A percentile compares a stretch with the other conserved stretches of the same genome.
These are phyloP conservation scores for Pseudocercospora crystallina DNA, from an alignment of 2,329 filamentous ascomycete genomes.

Conservation along the genomic window DNA sequence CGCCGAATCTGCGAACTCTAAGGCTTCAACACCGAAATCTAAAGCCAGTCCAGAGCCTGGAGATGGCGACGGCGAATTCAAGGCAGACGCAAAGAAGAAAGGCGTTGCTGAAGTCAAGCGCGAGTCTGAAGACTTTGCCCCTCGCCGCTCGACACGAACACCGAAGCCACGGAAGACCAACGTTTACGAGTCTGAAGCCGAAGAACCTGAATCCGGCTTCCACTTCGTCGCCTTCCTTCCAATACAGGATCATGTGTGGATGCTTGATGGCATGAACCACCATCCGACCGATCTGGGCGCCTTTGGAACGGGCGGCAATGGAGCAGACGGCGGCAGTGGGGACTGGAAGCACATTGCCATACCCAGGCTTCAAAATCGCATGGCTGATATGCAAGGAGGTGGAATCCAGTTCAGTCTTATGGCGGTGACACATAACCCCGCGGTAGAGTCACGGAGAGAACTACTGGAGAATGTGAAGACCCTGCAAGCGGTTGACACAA, in stretches of 20 bases:
- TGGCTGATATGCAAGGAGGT: constrained; percentile 64
- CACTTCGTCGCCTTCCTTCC: constrained; percentile 92
- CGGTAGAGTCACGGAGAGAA: constrained; percentile 48
- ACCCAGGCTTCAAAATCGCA: constrained; percentile 65
- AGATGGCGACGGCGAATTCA: constrained; percentile 9
- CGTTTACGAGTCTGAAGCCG: constrained; percentile 43
- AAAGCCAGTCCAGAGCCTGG: constrained; percentile 8
- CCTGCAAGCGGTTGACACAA: constrained; percentile 42
- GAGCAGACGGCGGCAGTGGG: constrained; percentile 40
- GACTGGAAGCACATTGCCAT: constrained; percentile 69
- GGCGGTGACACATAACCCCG: constrained; percentile 68
- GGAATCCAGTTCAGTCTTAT: constrained; percentile 75
- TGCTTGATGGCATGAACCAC: constrained; percentile 78
- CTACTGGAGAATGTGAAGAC: constrained; percentile 47
- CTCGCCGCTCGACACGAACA: constrained; percentile 29
- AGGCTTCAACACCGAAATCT: neutral
- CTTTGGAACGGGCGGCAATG: constrained; percentile 33
- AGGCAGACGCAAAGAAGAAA: neutral
- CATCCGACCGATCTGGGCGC: constrained; percentile 66
- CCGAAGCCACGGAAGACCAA: constrained; percentile 19
- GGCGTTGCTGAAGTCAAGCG: constrained; percentile 6
- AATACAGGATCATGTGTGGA: constrained; percentile 73
- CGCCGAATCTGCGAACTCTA: constrained; percentile 1
- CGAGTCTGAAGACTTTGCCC: neutral
- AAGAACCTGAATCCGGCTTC: constrained; percentile 63